Evolutionary conservation across 805 yeast species (phyloP).

Genomic region (Kuraishia molischiana): DNA sequence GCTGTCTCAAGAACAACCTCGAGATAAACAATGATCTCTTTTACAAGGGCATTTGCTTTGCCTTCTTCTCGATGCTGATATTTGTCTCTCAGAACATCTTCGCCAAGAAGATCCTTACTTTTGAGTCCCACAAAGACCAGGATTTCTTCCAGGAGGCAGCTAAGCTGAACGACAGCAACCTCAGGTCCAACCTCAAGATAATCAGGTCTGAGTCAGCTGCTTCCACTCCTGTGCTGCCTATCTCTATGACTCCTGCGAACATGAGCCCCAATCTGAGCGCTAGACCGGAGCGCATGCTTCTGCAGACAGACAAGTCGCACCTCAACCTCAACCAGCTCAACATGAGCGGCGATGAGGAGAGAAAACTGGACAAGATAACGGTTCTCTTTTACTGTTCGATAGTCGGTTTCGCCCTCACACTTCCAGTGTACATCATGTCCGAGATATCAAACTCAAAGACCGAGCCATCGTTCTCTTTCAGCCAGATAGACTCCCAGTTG

Average conservation of each 20-base stretch:
- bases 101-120: conserved; percentile 64
- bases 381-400: conserved; percentile 63
- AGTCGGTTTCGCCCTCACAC: conserved; percentile 56
- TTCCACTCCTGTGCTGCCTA: conserved; percentile 23
- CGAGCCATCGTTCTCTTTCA: conserved; percentile 24
- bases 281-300: background rate
- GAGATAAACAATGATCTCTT: conserved; percentile 15
- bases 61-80: conserved; percentile 49
- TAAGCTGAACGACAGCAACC: conserved; percentile 7
- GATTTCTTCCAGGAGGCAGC: conserved; percentile 1
- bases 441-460: conserved; percentile 28
- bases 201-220: conserved; percentile 22
- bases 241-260: conserved; percentile 17
- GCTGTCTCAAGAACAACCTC: conserved; percentile 41
- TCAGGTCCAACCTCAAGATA: conserved; percentile 14
- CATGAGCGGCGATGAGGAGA: conserved; percentile 6
- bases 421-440: conserved; percentile 53
- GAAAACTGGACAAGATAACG: conserved; percentile 59
- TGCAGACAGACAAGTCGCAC: conserved; percentile 1
- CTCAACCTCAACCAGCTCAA: background rate
- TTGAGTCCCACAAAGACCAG: conserved; percentile 17
- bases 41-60: conserved; percentile 35
- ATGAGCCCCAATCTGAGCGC: conserved; percentile 15
- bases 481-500: conserved; percentile 14
- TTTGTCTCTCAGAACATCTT: conserved; percentile 74